These are phyloP conservation scores for Tylopilus orsonianus DNA, from an alignment of 1,284 basidiomycete species.

Conservation along the genomic window DNA sequence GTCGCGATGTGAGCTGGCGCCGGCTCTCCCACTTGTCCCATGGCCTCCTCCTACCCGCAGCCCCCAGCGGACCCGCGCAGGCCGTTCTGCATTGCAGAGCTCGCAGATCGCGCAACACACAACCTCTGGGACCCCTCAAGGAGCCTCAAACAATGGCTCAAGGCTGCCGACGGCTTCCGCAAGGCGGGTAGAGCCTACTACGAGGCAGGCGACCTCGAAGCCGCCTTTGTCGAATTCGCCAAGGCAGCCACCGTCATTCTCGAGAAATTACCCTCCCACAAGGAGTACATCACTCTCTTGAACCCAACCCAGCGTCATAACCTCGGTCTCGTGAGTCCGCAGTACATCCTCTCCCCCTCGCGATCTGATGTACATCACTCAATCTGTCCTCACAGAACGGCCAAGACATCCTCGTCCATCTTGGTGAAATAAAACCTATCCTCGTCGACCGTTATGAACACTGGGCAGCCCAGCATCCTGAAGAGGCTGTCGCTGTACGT, in stretches of 20 bases:
- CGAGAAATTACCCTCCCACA: conserved; percentile 42
- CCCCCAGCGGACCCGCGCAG: conserved; percentile 25
- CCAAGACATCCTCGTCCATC: conserved; percentile 59
- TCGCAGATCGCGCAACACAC: conserved; percentile 35
- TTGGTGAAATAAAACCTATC: conserved; percentile 49
- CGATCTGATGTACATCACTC: conserved; percentile 13
- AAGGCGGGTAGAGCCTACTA: conserved; percentile 30
- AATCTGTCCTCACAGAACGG: conserved; percentile 53
- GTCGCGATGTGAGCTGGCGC: conserved; percentile 19
- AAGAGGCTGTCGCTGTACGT: conserved; percentile 28
- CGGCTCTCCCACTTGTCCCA: conserved; percentile 15
- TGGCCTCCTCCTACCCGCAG: conserved; percentile 30
- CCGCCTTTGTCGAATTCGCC: conserved; percentile 40
- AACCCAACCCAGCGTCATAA: conserved; percentile 38
- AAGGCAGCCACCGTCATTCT: conserved; percentile 44
- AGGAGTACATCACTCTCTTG: conserved; percentile 37
- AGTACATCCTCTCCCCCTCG: conserved; percentile 4
- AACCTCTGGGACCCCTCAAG: conserved; percentile 37
- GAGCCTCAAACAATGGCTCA: conserved; percentile 38
- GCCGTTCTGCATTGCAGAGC: conserved; percentile 37
- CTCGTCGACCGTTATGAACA: conserved; percentile 53
- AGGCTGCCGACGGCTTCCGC: conserved; percentile 37
- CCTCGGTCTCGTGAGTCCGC: conserved; percentile 39
- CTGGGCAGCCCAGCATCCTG: conserved; percentile 43
- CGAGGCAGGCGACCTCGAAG: conserved; percentile 33